Conservation (phyloP, 768 basidiomycete species). For the Bullera alba region DNA sequence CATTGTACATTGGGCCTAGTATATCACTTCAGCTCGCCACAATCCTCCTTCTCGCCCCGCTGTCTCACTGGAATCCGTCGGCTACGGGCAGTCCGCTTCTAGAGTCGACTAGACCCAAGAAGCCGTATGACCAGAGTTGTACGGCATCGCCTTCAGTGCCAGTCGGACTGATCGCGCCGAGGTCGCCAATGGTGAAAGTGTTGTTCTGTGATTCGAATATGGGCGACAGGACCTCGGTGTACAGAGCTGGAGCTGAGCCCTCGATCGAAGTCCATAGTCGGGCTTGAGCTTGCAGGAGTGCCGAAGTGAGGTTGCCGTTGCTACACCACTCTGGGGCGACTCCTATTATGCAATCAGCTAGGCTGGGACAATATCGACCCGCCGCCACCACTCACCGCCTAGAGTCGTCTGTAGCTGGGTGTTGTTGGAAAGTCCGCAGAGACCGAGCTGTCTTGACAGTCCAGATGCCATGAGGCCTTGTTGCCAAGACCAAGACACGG, state of each 20-base stretch:
- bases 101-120: slow-evolving; percentile 48
- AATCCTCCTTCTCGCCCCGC: not conserved
- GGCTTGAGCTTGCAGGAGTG: slow-evolving; percentile 46
- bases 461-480: slow-evolving; percentile 52
- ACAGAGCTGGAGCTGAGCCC: slow-evolving; percentile 47
- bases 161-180: slow-evolving; percentile 47
- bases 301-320: slow-evolving; percentile 43
- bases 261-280: slow-evolving; percentile 48
- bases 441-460: slow-evolving; percentile 47
- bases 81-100: slow-evolving; percentile 23
- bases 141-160: slow-evolving; percentile 51
- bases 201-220: slow-evolving; percentile 44
- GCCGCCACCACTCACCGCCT: not conserved
- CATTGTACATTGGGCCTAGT: too few species aligned
- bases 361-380: not conserved
- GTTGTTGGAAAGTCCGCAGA: slow-evolving; percentile 41
- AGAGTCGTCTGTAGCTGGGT: slow-evolving; percentile 22
- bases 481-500: slow-evolving; percentile 48
- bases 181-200: slow-evolving; percentile 48
- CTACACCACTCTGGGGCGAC: slow-evolving; percentile 48
- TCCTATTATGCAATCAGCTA: too few species aligned
- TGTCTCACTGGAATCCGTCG: slow-evolving; percentile 9
- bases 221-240: slow-evolving; percentile 50
- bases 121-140: slow-evolving; percentile 49
- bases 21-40: too few species aligned